Evolutionary conservation across 2,329 filamentous ascomycete genomes (phyloP).

Genomic region (Hymenoscyphus scutula): DNA sequence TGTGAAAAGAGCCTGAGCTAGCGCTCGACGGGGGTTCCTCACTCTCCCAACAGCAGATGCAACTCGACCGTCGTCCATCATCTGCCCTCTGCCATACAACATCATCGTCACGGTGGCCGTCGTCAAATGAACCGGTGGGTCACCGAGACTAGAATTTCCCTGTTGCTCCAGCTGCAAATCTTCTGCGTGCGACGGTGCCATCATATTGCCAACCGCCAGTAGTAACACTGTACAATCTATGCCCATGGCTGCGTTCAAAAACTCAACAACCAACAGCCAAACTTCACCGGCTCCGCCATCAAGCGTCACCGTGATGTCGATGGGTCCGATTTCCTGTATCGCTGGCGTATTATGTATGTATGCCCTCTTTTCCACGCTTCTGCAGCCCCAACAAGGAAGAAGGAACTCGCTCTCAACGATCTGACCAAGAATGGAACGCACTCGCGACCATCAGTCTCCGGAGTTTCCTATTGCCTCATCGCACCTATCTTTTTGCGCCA

Average conservation of each 20-base stretch:
- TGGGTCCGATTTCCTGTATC: background rate
- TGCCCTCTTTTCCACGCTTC: background rate
- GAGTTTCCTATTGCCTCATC: background rate
- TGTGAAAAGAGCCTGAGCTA: background rate
- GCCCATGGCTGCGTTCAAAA: background rate
- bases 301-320: background rate
- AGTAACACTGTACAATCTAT: background rate
- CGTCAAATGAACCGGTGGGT: conserved; percentile 1
- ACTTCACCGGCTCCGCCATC: too few relatives aligned
- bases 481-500: background rate
- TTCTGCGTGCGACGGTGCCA: conserved; percentile 9
- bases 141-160: background rate
- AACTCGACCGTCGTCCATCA: background rate
- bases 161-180: conserved; percentile 1
- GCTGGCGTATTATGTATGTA: background rate
- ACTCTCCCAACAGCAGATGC: conserved; percentile 15
- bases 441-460: background rate
- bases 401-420: background rate
- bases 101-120: background rate
- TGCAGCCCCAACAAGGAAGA: background rate
- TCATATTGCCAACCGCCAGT: background rate
- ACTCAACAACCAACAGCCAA: background rate
- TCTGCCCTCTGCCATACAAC: background rate
- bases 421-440: background rate
- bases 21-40: background rate